Conservation (phyloP, 2,329 filamentous ascomycete species). For the Gliomastix tumulicola region DNA sequence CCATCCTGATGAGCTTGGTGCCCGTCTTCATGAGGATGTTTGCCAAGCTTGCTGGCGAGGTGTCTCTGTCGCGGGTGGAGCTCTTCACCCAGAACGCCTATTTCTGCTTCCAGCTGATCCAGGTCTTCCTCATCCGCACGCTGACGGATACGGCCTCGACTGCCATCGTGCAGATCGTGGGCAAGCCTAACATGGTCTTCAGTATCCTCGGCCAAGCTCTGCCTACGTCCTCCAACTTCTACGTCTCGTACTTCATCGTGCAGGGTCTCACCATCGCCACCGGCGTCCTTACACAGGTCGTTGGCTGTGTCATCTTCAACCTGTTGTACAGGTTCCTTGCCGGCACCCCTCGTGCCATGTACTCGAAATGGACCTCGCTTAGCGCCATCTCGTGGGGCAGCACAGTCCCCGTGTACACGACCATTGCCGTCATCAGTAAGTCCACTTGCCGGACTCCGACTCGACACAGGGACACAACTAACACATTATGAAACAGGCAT, state of each 20-base stretch:
- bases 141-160: conserved; percentile 71
- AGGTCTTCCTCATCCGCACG: conserved; percentile 86
- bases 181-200: conserved; percentile 56
- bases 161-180: conserved; percentile 54
- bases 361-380: conserved; percentile 63
- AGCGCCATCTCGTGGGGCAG: conserved; percentile 70
- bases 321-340: conserved; percentile 64
- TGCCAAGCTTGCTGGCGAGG: conserved; percentile 72
- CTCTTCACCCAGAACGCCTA: conserved; percentile 88
- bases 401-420: conserved; percentile 67
- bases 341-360: conserved; percentile 72
- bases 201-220: conserved; percentile 62
- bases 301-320: conserved; percentile 60
- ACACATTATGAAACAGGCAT: no score
- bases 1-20: conserved; percentile 76
- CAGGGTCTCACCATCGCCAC: conserved; percentile 77
- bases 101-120: conserved; percentile 86
- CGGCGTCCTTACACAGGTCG: conserved; percentile 61
- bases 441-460: no score
- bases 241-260: conserved; percentile 82
- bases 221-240: conserved; percentile 85
- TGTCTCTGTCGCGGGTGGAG: conserved; percentile 73
- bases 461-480: no score
- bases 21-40: conserved; percentile 59
- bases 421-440: conserved; percentile 63